Conservation (phyloP, 1,284 basidiomycete genomes). For the Agaricales sp. region DNA sequence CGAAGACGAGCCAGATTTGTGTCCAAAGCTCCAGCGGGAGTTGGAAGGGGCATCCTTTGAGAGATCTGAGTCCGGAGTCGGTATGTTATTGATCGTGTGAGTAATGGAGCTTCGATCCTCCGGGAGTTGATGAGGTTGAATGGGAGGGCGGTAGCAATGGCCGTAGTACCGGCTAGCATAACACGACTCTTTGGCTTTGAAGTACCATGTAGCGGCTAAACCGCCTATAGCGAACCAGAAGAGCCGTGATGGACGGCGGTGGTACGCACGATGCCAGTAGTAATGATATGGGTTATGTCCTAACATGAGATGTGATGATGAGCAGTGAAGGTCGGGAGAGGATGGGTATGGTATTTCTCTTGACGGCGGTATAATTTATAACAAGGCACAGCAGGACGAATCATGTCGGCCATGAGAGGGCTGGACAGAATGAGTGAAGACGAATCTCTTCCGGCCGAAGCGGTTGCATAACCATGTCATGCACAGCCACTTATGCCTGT, state of each 20-base stretch:
- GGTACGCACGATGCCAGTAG: conserved; percentile 21
- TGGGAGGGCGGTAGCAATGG: neutral
- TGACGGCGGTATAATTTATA: no score
- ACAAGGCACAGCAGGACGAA: neutral
- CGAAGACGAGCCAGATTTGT: neutral
- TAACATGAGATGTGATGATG: neutral
- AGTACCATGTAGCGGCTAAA: conserved; percentile 36
- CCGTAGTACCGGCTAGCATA: neutral
- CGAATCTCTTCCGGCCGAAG: neutral
- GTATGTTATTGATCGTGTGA: conserved; percentile 15
- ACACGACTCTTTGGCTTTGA: conserved; percentile 17
- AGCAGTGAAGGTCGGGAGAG: neutral
- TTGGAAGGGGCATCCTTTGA: conserved; percentile 3
- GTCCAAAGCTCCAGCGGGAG: neutral
- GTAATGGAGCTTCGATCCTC: conserved; percentile 6
- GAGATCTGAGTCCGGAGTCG: conserved; percentile 6
- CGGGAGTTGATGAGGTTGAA: conserved; percentile 10
- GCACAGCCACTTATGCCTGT: neutral
- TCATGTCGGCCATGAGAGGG: neutral
- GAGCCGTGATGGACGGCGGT: conserved; percentile 36
- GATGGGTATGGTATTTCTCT: neutral
- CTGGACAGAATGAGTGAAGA: neutral
- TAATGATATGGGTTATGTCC: conserved; percentile 19
- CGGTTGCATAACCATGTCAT: neutral
- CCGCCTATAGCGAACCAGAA: conserved; percentile 63